Evolutionary conservation across 768 basidiomycete species (phyloP).

Genomic region (Tricholoma furcatifolium): DNA sequence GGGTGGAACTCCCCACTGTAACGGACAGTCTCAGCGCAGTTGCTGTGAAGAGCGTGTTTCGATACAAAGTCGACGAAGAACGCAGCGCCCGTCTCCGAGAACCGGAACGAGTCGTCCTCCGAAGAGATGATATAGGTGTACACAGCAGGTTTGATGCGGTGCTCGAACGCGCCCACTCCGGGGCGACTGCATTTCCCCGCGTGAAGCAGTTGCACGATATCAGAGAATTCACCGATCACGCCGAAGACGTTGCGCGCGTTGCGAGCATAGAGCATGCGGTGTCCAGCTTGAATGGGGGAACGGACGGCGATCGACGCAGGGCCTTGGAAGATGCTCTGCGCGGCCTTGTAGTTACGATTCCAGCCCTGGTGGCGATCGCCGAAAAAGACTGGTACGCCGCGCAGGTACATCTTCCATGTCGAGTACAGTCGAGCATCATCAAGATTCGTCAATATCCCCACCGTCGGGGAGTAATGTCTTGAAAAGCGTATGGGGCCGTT

Average conservation of each 20-base stretch:
- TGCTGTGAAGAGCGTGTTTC: conserved; percentile 83
- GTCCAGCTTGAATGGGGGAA: conserved; percentile 67
- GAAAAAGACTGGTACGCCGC: conserved; percentile 58
- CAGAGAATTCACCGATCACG: conserved; percentile 45
- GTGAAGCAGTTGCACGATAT: conserved; percentile 51
- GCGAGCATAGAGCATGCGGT: conserved; percentile 73
- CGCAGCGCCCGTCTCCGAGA: conserved; percentile 84
- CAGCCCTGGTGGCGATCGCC: conserved; percentile 60
- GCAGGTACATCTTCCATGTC: conserved; percentile 77
- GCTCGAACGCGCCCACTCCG: conserved; percentile 16
- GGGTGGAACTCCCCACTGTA: conserved; percentile 83
- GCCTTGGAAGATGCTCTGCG: conserved; percentile 69
- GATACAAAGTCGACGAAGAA: conserved; percentile 87
- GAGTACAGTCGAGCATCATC: conserved; percentile 66
- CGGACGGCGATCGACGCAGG: conserved; percentile 64
- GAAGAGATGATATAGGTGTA: conserved; percentile 84
- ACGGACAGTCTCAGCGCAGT: conserved; percentile 63
- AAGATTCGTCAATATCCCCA: conserved; percentile 62
- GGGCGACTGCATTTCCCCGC: conserved; percentile 31
- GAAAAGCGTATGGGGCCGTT: conserved; percentile 74
- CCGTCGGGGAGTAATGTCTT: conserved; percentile 66
- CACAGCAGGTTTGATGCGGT: conserved; percentile 73
- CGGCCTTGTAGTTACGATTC: conserved; percentile 67
- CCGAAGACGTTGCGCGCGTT: conserved; percentile 63
- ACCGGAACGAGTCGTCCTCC: conserved; percentile 74